phyloP scores from a whole-genome alignment of 257 asterid genomes.

The Thymus mandschuricus region DNA sequence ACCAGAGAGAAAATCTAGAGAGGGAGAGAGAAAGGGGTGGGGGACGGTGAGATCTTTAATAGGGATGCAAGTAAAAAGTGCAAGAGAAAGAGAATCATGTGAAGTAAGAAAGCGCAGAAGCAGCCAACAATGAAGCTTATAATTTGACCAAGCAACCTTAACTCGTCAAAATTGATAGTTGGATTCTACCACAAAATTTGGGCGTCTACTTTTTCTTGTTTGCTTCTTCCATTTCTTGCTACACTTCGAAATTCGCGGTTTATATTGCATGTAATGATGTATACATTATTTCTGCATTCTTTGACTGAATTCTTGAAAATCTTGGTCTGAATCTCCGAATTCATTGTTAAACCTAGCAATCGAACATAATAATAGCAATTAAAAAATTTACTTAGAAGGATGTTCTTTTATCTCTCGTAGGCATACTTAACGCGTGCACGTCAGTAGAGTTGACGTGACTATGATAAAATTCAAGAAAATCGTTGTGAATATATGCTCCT shows the following conservation, averaged over 20 bases:
- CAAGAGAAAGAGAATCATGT: constrained; percentile 48
- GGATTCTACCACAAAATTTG: constrained; percentile 24
- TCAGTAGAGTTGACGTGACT: too few relatives aligned
- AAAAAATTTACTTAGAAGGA: too few relatives aligned
- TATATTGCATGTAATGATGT: not conserved
- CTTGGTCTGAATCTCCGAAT: too few relatives aligned
- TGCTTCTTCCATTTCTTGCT: not conserved
- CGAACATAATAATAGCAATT: too few relatives aligned
- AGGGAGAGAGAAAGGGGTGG: not conserved
- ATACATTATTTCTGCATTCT: not conserved
- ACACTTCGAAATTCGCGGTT: not conserved
- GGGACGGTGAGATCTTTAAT: not conserved
- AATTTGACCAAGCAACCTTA: constrained; percentile 37
- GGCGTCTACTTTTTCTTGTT: constrained; percentile 8
- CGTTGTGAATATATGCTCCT: too few relatives aligned
- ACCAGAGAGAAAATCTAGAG: not conserved
- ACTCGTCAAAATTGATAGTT: constrained; percentile 18
- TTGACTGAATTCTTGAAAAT: too few relatives aligned
- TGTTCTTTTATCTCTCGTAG: too few relatives aligned
- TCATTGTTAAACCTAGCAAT: too few relatives aligned
- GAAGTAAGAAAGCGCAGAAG: constrained; percentile 34
- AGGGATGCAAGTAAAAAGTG: too few relatives aligned
- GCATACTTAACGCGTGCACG: too few relatives aligned
- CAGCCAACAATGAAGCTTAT: constrained; percentile 32
- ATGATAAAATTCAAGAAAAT: too few relatives aligned